Base-by-base conservation (phyloP, 2,329 filamentous ascomycete species). In the Fusarium mangiferae region DNA sequence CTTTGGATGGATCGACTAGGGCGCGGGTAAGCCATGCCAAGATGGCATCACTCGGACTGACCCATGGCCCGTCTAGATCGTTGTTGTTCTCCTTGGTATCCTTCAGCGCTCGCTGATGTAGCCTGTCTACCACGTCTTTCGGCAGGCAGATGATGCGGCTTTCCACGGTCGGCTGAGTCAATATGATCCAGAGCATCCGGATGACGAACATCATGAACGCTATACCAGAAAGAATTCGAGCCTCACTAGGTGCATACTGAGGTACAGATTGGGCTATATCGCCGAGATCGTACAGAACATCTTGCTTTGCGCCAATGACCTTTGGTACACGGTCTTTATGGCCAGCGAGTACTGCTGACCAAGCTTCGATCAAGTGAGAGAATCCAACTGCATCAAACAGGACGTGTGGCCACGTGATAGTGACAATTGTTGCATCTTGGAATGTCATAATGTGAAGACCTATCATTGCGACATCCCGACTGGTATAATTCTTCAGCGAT, bases 41-140 rank as follows among this genome's bases (percentile, higher is more conserved):
- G 13, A 49, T 64, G 6, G 44, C 20, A 44, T 64, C 61, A 14
- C 36, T 41, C 6, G 61, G 61, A 18, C 61, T 61, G 11, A 64
- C 55, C 61, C 55, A 61, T 8, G n/a, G 15, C 18, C 26, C n/a
- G 3, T 7, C 15, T 13, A 33, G 28, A 1, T 9, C 3, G 2
- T 2, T 3, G 2, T 38, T 10, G 0, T 28, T 30, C 8, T 4
- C 46, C 1, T 62, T 14, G 7, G 49, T 42, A 15, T 64, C 55
- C 2, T 17, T 24, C 11, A 61, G 10, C 1, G 15, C 61, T 24
- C 11, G 44, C 6, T 2, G 24, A 35, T 64, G 55, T 11, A 64
- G 24, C 26, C 2, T 35, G 2, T 49, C 44, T 7, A 61, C 44
- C 7, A 13, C 7, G 6, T 15, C 13, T 5, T 26, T 42, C 0